Base-by-base conservation (phyloP, 2,329 filamentous ascomycete species). In the Arthroderma sp. region DNA sequence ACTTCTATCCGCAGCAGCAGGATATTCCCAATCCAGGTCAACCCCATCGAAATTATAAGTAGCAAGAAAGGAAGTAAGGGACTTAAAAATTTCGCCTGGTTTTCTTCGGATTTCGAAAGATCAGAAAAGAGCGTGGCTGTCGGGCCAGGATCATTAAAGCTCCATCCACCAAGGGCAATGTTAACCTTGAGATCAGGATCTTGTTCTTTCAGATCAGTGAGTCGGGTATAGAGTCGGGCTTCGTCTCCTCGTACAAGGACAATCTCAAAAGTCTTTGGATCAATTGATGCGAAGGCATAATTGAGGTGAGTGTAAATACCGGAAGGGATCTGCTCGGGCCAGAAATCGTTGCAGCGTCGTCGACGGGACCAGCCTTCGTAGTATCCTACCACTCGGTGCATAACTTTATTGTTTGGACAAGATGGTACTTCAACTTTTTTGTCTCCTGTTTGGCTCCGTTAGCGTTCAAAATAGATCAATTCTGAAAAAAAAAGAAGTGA, bases 11-110 rank as follows among this genome's bases (percentile, higher is more conserved):
- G 68, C 65, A 2, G 74, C 72, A 0, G 56, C 63, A 0, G 66
- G 67, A 52, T 72, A 69, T 49, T 73, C 70, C 76, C 75, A 79
- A 60, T 78, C 73, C n/a, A 79, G 61, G 54, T 79, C 75, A 1
- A 76, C 65, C 1, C 74, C 75, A 59, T 75, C 71, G 54, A 79
- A 76, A 2, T 66, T 66, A 61, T 76, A 77, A 5, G 65, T 69
- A 1, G 62, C 33, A 63, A 79, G 67, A 61, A 79, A 78, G 0
- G 57, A 52, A 1, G 71, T 57, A 0, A 77, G 60, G 0, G 66
- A 70, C 0, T 63, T 58, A 56, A 73, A 60, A 79, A 79, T 0
- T 60, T 61, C 0, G 58, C 52, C 52, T 63, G 62, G 17, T 60
- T 62, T 1, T n/a, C 41, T 17, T 60, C 35, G 0, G 65, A 62